Percentiles rank a stretch among this genome's conserved stretches.
Conservation (phyloP, 2,329 filamentous ascomycete genomes). For the Arthrobotrys iridis region DNA sequence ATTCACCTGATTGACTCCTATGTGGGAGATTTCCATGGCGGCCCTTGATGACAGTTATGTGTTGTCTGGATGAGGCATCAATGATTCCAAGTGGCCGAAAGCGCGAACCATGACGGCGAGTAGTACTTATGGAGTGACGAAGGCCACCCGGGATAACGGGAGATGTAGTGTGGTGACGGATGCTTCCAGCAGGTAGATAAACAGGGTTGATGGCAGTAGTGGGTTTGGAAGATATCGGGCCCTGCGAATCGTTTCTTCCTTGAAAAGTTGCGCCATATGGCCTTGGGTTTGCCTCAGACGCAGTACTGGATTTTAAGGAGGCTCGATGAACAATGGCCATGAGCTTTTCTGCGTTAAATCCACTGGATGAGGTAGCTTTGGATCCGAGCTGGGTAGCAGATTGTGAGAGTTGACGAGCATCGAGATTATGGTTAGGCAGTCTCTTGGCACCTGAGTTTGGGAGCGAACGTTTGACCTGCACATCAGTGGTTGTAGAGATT, state of each 20-base stretch:
- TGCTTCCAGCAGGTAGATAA: not conserved
- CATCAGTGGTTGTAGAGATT: not conserved
- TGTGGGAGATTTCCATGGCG: not conserved
- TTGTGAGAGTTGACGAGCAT: not conserved
- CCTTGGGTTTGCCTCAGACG: not conserved
- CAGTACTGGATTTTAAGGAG: not conserved
- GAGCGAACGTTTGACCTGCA: not conserved
- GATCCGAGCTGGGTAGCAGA: not conserved
- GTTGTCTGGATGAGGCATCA: not conserved
- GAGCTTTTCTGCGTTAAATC: constrained; percentile 11
- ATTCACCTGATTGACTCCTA: not conserved
- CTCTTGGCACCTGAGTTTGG: not conserved
- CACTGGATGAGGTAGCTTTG: not conserved
- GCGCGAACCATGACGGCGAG: not conserved
- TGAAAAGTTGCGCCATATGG: not conserved
- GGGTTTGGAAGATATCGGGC: not conserved
- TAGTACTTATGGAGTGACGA: not conserved
- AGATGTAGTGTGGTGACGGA: too few relatives aligned
- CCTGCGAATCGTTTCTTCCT: not conserved
- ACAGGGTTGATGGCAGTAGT: not conserved
- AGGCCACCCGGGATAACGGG: not conserved
- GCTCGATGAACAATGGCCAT: constrained; percentile 6
- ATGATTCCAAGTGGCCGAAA: not conserved
- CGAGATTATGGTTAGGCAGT: not conserved
- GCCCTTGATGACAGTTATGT: not conserved